Conservation (phyloP, 2,329 filamentous ascomycete genomes). For the Aspergillus glaucus region DNA sequence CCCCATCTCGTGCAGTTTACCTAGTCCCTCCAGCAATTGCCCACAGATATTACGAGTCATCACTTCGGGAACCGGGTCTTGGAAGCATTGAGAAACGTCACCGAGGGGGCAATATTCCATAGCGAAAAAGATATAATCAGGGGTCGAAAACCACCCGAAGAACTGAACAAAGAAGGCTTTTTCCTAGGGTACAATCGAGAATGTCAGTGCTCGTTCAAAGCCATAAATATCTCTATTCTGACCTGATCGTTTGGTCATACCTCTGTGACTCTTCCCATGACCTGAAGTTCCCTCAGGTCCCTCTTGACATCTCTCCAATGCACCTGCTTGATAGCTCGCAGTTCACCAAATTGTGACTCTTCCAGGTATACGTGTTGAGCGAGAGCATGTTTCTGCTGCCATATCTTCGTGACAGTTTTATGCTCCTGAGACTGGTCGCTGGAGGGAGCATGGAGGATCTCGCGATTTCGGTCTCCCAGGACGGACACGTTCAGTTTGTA, state of each 20-base stretch:
- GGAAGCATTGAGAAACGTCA: slow-evolving; percentile 1
- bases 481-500: slow-evolving; percentile 1
- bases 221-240: too few species aligned
- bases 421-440: neutral
- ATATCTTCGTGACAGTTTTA: neutral
- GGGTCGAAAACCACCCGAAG: slow-evolving; percentile 2
- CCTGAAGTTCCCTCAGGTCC: neutral
- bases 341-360: neutral
- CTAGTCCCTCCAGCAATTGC: slow-evolving; percentile 4
- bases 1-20: slow-evolving; percentile 2
- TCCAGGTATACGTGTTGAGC: neutral
- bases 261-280: neutral
- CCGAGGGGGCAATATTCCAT: slow-evolving; percentile 6
- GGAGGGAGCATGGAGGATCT: neutral
- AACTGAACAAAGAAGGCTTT: slow-evolving; percentile 4
- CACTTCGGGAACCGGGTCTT: neutral
- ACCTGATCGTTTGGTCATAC: neutral
- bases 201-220: neutral
- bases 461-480: neutral
- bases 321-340: slow-evolving; percentile 1
- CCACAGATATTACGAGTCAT: neutral
- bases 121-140: slow-evolving; percentile 1
- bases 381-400: neutral
- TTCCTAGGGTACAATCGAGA: slow-evolving; percentile 1
- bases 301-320: neutral